Evolutionary conservation across 2,329 filamentous ascomycete genomes (phyloP), one percentile per base, ranked within the genome.

Genomic region (Xylariaceae sp.): DNA sequence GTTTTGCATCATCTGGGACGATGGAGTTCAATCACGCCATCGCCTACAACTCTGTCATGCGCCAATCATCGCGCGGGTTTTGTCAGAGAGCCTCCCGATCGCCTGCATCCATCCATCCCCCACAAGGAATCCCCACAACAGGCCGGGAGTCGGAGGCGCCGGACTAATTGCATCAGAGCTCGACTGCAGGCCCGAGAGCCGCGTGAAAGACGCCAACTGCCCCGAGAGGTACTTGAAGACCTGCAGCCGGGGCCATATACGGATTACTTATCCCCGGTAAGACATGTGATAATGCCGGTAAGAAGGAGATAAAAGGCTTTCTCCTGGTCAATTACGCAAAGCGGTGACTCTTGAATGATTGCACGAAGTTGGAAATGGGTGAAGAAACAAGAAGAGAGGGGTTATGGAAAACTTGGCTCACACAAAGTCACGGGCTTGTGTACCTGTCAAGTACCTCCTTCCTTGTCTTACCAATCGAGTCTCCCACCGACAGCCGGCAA

Each of bases 21-120:
- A 58, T 67, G 63, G 59, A 62, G 63, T 58, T 51, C 52, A 61
- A 70, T 68, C 68, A 70, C 68, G 68, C 68, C 65, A 70, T 70
- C 67, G 66, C 34, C 54, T 62, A 62, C 62, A 67, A 63, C 60
- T 63, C 64, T 50, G 35, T 47, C 15, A 51, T 59, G 61, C 65
- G 56, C 68, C 68, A 70, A 70, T 70, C 64, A 64, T 54, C 55
- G 55, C 53, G 6, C 35, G 55, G 56, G 60, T 58, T 69, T 70
- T 69, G 67, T 70, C 65, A 69, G 63, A 67, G 67, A 63, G 61
- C 58, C 58, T 63, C 57, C 56, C 58, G 58, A 58, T 59, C 45
- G 60, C 55, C 57, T 64, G 54, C 49, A 35, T 48, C 52, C 49
- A 35, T 48, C 18, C 55, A 30, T 51, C 45, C 52, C 57, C 37